These are phyloP conservation scores for Eucalyptus pumila DNA, from an alignment of 345 rosid species.

Conservation along the genomic window DNA sequence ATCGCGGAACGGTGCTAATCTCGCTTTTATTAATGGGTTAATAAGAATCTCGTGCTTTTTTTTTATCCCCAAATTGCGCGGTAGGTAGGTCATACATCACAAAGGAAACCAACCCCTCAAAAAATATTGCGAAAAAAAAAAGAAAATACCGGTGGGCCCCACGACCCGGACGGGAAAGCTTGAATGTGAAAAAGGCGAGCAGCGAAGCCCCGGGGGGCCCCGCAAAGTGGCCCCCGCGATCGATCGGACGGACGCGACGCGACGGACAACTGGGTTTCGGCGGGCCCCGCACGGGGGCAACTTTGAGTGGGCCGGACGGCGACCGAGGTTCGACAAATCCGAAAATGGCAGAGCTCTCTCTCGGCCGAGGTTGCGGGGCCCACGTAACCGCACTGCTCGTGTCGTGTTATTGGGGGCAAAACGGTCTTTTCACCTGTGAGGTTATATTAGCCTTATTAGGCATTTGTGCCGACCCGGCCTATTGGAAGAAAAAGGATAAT, in stretches of 20 bases:
- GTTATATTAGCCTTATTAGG: neutral
- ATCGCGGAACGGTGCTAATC: neutral
- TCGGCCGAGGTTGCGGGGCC: neutral
- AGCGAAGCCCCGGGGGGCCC: neutral
- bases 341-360: neutral
- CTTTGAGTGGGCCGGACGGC: neutral
- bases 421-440: neutral
- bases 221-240: neutral
- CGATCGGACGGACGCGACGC: neutral
- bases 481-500: neutral
- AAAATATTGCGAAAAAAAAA: neutral
- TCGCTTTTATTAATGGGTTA: neutral
- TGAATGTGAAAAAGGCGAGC: neutral
- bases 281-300: neutral
- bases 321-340: neutral
- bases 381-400: neutral
- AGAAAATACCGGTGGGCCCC: neutral
- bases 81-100: neutral
- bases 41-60: neutral
- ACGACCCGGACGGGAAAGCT: neutral
- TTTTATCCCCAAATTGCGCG: neutral
- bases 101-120: neutral
- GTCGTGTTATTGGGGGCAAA: neutral
- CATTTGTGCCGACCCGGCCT: neutral
- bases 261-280: neutral